phyloP scores from a whole-genome alignment of 2,329 filamentous ascomycete species.

The Mycocentrospora acerina region DNA sequence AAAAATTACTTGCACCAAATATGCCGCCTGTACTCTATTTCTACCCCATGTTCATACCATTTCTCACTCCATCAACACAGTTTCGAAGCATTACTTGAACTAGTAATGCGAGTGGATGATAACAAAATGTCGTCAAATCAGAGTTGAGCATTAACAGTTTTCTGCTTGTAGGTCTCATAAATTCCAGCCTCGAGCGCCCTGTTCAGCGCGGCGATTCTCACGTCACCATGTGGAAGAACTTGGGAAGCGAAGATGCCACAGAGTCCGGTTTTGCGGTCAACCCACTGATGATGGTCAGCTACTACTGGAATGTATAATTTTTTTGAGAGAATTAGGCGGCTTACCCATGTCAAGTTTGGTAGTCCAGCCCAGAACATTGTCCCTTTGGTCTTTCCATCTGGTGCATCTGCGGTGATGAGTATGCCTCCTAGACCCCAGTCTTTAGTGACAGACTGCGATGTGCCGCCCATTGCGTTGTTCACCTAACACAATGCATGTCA shows the following conservation, averaged over 20 bases:
- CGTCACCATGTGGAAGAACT: conserved; percentile 33
- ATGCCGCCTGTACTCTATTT: no score
- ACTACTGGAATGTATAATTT: background rate
- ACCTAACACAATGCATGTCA: conserved; percentile 6
- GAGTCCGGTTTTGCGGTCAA: conserved; percentile 35
- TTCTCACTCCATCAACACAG: no score
- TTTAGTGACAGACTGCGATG: conserved; percentile 13
- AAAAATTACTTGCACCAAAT: no score
- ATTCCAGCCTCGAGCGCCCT: conserved; percentile 23
- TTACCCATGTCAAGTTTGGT: conserved; percentile 38
- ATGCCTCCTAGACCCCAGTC: conserved; percentile 38
- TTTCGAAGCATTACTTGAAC: no score
- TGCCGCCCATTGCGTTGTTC: conserved; percentile 29
- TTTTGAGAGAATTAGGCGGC: conserved; percentile 1
- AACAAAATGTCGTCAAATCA: background rate
- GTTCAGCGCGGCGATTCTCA: conserved; percentile 12
- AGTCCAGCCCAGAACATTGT: conserved; percentile 38
- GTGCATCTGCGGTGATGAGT: conserved; percentile 19
- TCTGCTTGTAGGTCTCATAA: conserved; percentile 17
- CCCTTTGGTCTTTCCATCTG: conserved; percentile 24
- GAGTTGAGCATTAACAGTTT: conserved; percentile 5
- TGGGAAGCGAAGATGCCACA: conserved; percentile 34
- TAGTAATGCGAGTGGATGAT: no score
- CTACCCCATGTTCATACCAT: no score
- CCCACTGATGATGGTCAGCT: conserved; percentile 20